phyloP scores from a whole-genome alignment of 768 basidiomycete species.

The Termitomyces sp. region DNA sequence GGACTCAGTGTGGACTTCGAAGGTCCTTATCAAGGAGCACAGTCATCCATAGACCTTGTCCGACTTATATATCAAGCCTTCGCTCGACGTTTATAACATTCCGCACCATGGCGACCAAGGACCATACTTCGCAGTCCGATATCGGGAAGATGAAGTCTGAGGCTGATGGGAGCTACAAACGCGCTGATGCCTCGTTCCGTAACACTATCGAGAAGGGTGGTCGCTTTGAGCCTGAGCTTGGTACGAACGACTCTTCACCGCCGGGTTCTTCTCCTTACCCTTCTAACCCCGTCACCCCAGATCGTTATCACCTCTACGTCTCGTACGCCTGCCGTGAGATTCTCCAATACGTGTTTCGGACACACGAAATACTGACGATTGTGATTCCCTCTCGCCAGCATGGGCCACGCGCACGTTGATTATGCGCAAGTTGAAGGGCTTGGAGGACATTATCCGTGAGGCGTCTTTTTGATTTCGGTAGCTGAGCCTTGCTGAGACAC shows the following conservation, averaged over 20 bases:
- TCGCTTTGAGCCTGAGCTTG: slow-evolving; percentile 69
- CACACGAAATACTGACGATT: slow-evolving; percentile 3
- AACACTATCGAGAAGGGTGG: slow-evolving; percentile 50
- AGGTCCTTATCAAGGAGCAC: slow-evolving; percentile 3
- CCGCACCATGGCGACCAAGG: slow-evolving; percentile 15
- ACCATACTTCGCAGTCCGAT: slow-evolving; percentile 36
- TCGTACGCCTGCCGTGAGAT: slow-evolving; percentile 77
- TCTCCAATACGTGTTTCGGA: neutral
- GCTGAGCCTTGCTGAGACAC: slow-evolving; percentile 3
- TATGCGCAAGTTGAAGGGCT: slow-evolving; percentile 84
- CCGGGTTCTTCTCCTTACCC: neutral
- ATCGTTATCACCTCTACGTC: slow-evolving; percentile 89
- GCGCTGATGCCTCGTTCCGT: slow-evolving; percentile 48
- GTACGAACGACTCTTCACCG: slow-evolving; percentile 30
- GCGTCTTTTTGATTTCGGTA: slow-evolving; percentile 7
- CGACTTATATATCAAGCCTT: neutral
- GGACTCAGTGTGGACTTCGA: neutral
- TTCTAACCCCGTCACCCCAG: slow-evolving; percentile 27
- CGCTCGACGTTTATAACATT: neutral
- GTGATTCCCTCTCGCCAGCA: slow-evolving; percentile 43
- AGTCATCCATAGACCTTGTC: neutral
- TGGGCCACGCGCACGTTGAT: slow-evolving; percentile 95
- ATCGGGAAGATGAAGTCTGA: slow-evolving; percentile 46
- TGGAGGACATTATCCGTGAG: slow-evolving; percentile 80
- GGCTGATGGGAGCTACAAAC: slow-evolving; percentile 48